Base-by-base conservation (phyloP, 2,329 filamentous ascomycete species). In the Exserohilum rostratum region DNA sequence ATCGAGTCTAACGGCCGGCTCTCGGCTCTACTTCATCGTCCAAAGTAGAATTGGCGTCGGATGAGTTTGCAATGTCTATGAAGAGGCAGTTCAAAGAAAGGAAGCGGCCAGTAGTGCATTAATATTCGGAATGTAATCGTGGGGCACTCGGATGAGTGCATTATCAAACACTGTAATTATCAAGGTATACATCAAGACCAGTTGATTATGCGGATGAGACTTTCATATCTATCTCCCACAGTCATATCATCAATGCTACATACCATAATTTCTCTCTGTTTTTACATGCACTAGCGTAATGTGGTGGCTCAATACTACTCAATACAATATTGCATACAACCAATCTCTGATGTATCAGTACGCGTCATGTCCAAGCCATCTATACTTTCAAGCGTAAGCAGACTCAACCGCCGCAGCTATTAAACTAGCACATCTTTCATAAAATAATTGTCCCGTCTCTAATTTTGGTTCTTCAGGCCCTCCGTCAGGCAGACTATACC, bases 1-100 rank as follows among this genome's bases (percentile, higher is more conserved):
- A 57, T 15, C 53, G 7, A 10, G 58, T 59, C 25, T 61, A 22
- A 34, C 22, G 7, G 18, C 22, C 17, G 31, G 22, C 12, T 45
- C 22, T 11, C 20, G 7, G 13, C 17, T 12, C 9, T 35, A 25
- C 13, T n/a, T 13, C 13, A 20, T 25, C 22, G 3, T 2, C 20
- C 13, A 2, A 17, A 22, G 18, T 22, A 15, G 12, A 5, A 18
- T 34, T 25, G 17, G 20, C 5, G 5, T 46, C 10, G n/a, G 12
- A 44, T 6, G 9, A 15, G 9, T 11, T 35, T 25, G 9, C 11
- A 34, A 29, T 1, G 18, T 5, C n/a, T 45, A 1, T 4, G 13
- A 13, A 4, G 17, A 9, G 2, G 7, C n/a, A 27, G 15, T 12
- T 18, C n/a, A 12, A 33, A n/a, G 20, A 5, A 10, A 25, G 12